Percentiles rank a stretch among this genome's conserved stretches.
Conservation (phyloP, 2,329 filamentous ascomycete species). For the Thelonectria blattea region DNA sequence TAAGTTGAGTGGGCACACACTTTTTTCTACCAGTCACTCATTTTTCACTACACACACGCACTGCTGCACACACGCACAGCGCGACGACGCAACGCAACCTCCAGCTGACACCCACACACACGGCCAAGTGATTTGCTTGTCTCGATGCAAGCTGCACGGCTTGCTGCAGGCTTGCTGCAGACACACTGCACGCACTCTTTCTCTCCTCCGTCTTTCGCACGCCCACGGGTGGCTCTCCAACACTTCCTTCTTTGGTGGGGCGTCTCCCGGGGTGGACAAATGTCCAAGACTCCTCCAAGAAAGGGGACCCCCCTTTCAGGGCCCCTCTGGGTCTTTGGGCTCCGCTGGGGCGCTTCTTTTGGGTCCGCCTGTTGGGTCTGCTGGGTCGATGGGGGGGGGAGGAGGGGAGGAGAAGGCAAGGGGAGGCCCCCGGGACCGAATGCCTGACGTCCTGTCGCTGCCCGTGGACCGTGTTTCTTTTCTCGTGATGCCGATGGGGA, state of each 20-base stretch:
- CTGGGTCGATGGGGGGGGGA: constrained; percentile 20
- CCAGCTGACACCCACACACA: constrained; percentile 19
- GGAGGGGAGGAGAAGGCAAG: constrained; percentile 4
- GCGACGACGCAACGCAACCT: background rate
- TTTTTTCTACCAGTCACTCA: constrained; percentile 17
- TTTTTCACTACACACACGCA: constrained; percentile 26
- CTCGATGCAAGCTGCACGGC: background rate
- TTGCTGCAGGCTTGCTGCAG: background rate
- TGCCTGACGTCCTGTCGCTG: constrained; percentile 19
- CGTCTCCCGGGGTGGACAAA: constrained; percentile 19
- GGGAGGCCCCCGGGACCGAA: constrained; percentile 18
- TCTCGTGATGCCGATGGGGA: constrained; percentile 18
- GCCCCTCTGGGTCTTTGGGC: constrained; percentile 24
- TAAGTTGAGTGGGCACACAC: constrained; percentile 13
- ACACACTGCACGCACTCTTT: constrained; percentile 19
- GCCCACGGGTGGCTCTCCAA: constrained; percentile 10
- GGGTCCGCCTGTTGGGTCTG: constrained; percentile 31
- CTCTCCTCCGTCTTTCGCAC: constrained; percentile 1
- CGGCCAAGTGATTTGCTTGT: background rate
- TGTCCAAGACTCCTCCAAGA: no score
- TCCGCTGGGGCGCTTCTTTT: constrained; percentile 30
- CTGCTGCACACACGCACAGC: constrained; percentile 11
- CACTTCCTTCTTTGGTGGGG: constrained; percentile 25
- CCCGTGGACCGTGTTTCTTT: no score
- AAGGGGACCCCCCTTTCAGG: no score